Base-by-base conservation (phyloP, 257 asterid genomes). In the Mentha longifolia region DNA sequence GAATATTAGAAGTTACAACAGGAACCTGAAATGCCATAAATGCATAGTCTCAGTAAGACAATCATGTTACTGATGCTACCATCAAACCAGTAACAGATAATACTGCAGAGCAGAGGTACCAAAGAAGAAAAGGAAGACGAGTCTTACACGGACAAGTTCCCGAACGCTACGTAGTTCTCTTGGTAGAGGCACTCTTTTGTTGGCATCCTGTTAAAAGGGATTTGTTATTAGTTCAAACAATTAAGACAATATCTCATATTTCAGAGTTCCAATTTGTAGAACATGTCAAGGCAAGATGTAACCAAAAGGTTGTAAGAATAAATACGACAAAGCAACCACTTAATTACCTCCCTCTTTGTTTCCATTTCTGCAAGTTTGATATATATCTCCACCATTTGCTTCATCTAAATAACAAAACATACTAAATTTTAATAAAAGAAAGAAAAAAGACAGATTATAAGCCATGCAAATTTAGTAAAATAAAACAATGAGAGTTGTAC, bases 381-480 rank as follows among this genome's bases (percentile, higher is more conserved):
- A 88, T 94, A 94, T 81, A 94, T 85, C 85, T 94, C 99, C 83
- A 91, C 97, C 97, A 94, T 94, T 82, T 94, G 96, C 76, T 83
- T 88, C 99, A 94, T 94, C 99, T 94, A 79, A 45, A 62, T 46
- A 75, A 57, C 52, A 66, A 76, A 78, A 54, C 79, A 67, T 16
- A 71, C 61, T 6, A 72, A 61, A 39, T 55, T 46, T n/a, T n/a
- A n/a, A n/a, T n/a, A n/a, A n/a, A n/a, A n/a, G n/a, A 49, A 77
- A 51, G 68, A 72, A 66, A 54, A 56, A 54, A 41, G 50, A 64
- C 14, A 42, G 46, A 65, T 70, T 62, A 39, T 49, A 63, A 71
- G 71, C 19, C 70, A 74, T 16, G 25, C 45, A 66, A 28, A 56
- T 67, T 22, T 42, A 57, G 49, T 61, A 69, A 57, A 46, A 37